Evolutionary conservation across 225 moss, liverwort and hornwort species (phyloP).

Genomic region (Sphagnum contortum): DNA sequence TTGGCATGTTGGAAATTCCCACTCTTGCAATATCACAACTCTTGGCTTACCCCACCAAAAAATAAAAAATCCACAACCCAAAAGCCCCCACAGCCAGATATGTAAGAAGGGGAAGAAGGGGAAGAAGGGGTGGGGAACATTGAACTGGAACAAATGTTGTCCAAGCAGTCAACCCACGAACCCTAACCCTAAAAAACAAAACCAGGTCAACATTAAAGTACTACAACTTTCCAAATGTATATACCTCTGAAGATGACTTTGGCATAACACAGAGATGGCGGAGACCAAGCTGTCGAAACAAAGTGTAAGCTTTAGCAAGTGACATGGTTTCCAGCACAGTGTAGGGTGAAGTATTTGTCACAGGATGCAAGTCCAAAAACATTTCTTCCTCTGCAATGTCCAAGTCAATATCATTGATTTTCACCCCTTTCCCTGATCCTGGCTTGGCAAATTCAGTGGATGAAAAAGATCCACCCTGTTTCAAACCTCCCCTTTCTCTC

Average conservation of each 20-base stretch:
- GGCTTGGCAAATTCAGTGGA: slow-evolving; percentile 32
- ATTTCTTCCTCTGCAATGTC: slow-evolving; percentile 19
- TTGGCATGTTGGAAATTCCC: too few relatives aligned
- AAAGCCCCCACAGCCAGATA: too few relatives aligned
- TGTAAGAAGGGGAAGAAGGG: too few relatives aligned
- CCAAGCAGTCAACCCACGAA: too few relatives aligned
- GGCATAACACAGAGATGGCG: slow-evolving; percentile 42
- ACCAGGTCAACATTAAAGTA: too few relatives aligned
- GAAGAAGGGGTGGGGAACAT: too few relatives aligned
- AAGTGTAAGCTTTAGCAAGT: slow-evolving; percentile 37
- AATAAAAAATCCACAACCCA: too few relatives aligned
- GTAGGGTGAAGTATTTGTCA: slow-evolving; percentile 43
- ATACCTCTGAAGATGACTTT: slow-evolving; percentile 1
- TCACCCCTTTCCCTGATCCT: slow-evolving; percentile 16
- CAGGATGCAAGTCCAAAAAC: slow-evolving; percentile 33
- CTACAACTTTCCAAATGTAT: too few relatives aligned
- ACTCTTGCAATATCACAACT: too few relatives aligned
- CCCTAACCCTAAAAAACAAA: too few relatives aligned
- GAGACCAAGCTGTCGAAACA: slow-evolving; percentile 42
- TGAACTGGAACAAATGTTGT: too few relatives aligned
- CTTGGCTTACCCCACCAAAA: too few relatives aligned
- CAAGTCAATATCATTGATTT: slow-evolving; percentile 13
- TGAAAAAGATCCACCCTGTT: slow-evolving; percentile 4
- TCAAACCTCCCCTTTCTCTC: neutral
- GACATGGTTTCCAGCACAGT: slow-evolving; percentile 50